A percentile compares a stretch with the other conserved stretches of the same genome.
phyloP scores from a whole-genome alignment of 2,329 filamentous ascomycete species.

The Penicillium sp. region DNA sequence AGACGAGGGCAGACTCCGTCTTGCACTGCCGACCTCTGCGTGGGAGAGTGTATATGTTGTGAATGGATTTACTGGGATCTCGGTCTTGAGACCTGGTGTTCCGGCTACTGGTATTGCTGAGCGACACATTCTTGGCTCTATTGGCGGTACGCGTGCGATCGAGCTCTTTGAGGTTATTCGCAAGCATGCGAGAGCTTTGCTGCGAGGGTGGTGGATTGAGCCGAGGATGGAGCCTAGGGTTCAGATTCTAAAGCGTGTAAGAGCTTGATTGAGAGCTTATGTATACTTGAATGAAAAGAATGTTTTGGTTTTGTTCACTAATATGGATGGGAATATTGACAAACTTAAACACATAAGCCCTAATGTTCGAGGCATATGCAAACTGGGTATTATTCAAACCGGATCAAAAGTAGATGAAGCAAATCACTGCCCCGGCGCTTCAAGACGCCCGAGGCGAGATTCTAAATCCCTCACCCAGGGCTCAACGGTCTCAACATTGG shows the following conservation, averaged over 20 bases:
- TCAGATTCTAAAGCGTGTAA: conserved; percentile 45
- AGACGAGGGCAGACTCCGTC: conserved; percentile 43
- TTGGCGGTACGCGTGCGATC: conserved; percentile 36
- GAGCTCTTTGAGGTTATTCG: conserved; percentile 29
- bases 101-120: conserved; percentile 29
- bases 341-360: conserved; percentile 7
- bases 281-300: background rate
- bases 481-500: conserved; percentile 82
- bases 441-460: conserved; percentile 66
- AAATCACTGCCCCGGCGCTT: conserved; percentile 30
- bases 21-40: conserved; percentile 26
- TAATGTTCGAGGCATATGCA: conserved; percentile 14
- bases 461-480: conserved; percentile 88
- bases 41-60: conserved; percentile 57
- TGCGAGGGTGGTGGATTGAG: conserved; percentile 57
- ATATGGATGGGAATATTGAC: background rate
- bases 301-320: background rate
- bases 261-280: background rate
- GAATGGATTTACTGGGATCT: conserved; percentile 54
- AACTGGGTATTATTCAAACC: conserved; percentile 25
- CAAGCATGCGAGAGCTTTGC: conserved; percentile 32
- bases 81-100: conserved; percentile 48
- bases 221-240: conserved; percentile 57
- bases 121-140: conserved; percentile 34
- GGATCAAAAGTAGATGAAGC: conserved; percentile 16